These are phyloP conservation scores for Xylaria bambusicola DNA, from an alignment of 495 filamentous ascomycete genomes.

Conservation along the genomic window DNA sequence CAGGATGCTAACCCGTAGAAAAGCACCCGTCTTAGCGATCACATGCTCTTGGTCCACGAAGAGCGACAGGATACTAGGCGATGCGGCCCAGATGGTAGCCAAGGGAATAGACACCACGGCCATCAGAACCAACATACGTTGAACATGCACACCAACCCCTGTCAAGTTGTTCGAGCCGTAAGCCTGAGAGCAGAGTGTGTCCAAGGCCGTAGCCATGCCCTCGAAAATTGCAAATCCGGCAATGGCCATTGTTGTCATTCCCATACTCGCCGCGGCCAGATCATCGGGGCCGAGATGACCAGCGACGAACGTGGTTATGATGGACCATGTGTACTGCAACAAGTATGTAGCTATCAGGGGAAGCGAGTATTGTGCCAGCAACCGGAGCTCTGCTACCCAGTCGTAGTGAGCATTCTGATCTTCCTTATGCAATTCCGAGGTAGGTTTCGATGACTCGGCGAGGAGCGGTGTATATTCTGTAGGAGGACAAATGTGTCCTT, in stretches of 20 bases:
- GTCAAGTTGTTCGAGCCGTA: constrained; percentile 71
- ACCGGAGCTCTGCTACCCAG: constrained; percentile 29
- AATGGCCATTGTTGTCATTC: constrained; percentile 54
- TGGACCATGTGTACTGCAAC: constrained; percentile 72
- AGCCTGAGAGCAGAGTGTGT: constrained; percentile 76
- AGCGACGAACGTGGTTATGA: constrained; percentile 71
- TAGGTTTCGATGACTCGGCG: constrained; percentile 3
- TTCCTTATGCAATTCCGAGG: background rate
- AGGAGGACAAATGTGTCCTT: background rate
- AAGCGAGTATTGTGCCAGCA: constrained; percentile 57
- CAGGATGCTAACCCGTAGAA: constrained; percentile 65
- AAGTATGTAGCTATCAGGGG: constrained; percentile 72
- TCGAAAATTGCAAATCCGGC: constrained; percentile 73
- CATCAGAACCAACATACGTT: constrained; percentile 70
- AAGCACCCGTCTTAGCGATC: constrained; percentile 62
- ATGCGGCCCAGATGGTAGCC: constrained; percentile 62
- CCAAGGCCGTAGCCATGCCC: constrained; percentile 70
- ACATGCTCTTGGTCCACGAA: constrained; percentile 65
- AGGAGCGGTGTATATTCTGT: constrained; percentile 16
- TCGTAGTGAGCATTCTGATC: constrained; percentile 1
- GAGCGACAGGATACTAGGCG: constrained; percentile 57
- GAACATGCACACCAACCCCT: constrained; percentile 71
- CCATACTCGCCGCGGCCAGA: constrained; percentile 57
- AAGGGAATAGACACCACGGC: constrained; percentile 66
- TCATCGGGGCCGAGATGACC: constrained; percentile 66